Base-by-base conservation (phyloP, 768 basidiomycete species). In the Multifurca ochricompacta region DNA sequence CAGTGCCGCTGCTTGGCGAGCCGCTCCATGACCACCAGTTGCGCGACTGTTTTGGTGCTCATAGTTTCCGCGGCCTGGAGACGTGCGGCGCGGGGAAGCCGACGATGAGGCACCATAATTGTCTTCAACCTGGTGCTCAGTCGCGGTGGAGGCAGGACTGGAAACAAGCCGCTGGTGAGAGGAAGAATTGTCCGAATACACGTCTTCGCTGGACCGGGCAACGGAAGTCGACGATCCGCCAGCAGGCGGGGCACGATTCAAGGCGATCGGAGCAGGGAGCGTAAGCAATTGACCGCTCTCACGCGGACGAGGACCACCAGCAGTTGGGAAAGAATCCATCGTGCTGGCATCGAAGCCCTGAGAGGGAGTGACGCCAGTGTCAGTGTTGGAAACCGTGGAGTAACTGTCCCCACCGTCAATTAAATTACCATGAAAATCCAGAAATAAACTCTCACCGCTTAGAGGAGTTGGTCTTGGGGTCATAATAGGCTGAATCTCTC, bases 371-470 rank as follows among this genome's bases (percentile, higher is more conserved):
- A 78, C 77, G 54, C 80, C 81, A n/a, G 78, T 75, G 60, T 93
- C 91, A 48, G 83, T 81, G 40, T 82, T 83, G 2, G 91, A 94
- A 16, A 82, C 79, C 65, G 86, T 67, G 10, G 91, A 94, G 64
- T 88, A 85, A 19, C 91, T 77, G 58, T 79, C 77, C 49, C 68
- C 70, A 14, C 67, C 6, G 61, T 48, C 30, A 68, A 66, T n/a
- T 44, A 32, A 49, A 34, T 16, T 18, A 21, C 6, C 6, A 3
- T 11, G 25, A 2, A 27, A 43, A 39, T 42, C 1, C 6, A 58
- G 69, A 71, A 18, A 73, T 66, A 43, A 63, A 60, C 59, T 71
- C 81, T 56, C 66, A 87, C 87, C 79, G 74, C 67, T 67, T 85
- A 51, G 77, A 75, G 4, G 77, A 75, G 32, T 62, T 66, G 1